Base-by-base conservation (phyloP, 352 stramenopile genomes). In the Pythium aquatile region DNA sequence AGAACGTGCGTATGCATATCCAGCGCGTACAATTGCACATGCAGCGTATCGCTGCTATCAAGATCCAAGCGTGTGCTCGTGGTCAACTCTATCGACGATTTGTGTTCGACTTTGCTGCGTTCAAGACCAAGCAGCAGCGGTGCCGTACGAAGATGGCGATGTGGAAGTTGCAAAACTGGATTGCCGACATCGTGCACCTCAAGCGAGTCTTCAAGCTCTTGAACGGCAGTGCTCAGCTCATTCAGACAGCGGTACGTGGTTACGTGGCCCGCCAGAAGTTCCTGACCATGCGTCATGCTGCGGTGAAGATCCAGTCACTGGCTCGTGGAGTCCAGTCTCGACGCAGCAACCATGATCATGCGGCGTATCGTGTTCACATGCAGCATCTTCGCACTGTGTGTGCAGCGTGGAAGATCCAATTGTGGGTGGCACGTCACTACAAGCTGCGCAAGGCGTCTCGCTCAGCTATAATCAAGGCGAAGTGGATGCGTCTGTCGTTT, bases 21-120 rank as follows among this genome's bases (percentile, higher is more conserved):
- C 16, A 49, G 2, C 47, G 63, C 13, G 17, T 16, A 11, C 29
- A 13, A 6, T 59, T 61, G 13, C 11, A 46, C 3, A n/a, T 3
- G 6, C 11, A 40, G 40, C 48, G 52, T n/a, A 4, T 24, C 6
- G 66, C 61, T 28, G 66, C 55, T 37, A 62, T 59, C 37, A 64
- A 62, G 37, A 59, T 73, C n/a, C 74, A 81, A 52, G 59, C 72
- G 20, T 30, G 42, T 24, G 67, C 67, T 8, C 80, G 79, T 47
- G 81, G 83, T 14, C 76, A 68, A 55, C 55, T 66, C 32, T 73
- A 70, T 16, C 72, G 81, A 17, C 56, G 56, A 30, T 58, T 49
- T 44, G 64, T 70, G 9, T 77, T 89, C 42, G 70, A 78, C 61
- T 92, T 79, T 29, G 83, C 76, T 40, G 54, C 58, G 13, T 68